Evolutionary conservation across 495 filamentous ascomycete species (phyloP).

Genomic region (Cercophora samala): DNA sequence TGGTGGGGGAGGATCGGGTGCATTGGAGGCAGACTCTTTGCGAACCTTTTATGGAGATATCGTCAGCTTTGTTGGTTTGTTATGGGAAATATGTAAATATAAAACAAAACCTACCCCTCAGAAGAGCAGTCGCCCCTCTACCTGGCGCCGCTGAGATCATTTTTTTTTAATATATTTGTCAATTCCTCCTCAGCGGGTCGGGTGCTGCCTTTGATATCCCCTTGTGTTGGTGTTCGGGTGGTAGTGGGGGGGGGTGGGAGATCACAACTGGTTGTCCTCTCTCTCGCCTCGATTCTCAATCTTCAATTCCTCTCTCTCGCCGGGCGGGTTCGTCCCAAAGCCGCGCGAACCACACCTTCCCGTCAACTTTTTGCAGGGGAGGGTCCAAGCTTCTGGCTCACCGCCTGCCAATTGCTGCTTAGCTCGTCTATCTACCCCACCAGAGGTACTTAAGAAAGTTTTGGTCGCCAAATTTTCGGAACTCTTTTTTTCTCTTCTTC

Average conservation of each 20-base stretch:
- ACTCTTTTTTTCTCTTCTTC: conserved; percentile 24
- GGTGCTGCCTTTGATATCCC: neutral
- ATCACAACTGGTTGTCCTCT: neutral
- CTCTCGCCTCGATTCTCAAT: neutral
- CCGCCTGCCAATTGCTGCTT: conserved; percentile 8
- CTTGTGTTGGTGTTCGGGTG: neutral
- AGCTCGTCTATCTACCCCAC: conserved; percentile 9
- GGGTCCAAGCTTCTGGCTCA: neutral
- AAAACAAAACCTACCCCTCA: conserved; percentile 37
- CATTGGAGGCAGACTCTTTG: conserved; percentile 26
- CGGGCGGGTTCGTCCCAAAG: neutral
- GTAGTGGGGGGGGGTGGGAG: too few species aligned
- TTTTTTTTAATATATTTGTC: conserved; percentile 18
- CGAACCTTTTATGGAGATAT: conserved; percentile 7
- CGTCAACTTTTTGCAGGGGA: conserved; percentile 34
- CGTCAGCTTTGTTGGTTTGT: conserved; percentile 13
- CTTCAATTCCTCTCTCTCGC: neutral
- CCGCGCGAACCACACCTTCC: neutral
- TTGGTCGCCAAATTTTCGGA: conserved; percentile 11
- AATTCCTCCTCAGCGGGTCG: neutral
- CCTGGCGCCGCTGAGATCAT: conserved; percentile 51
- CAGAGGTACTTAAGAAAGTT: conserved; percentile 9
- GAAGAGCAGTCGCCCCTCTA: conserved; percentile 44
- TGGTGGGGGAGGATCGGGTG: conserved; percentile 9
- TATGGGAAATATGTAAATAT: neutral